phyloP scores from a whole-genome alignment of 2,329 filamentous ascomycete genomes.

The Colletotrichum euphorbiae region DNA sequence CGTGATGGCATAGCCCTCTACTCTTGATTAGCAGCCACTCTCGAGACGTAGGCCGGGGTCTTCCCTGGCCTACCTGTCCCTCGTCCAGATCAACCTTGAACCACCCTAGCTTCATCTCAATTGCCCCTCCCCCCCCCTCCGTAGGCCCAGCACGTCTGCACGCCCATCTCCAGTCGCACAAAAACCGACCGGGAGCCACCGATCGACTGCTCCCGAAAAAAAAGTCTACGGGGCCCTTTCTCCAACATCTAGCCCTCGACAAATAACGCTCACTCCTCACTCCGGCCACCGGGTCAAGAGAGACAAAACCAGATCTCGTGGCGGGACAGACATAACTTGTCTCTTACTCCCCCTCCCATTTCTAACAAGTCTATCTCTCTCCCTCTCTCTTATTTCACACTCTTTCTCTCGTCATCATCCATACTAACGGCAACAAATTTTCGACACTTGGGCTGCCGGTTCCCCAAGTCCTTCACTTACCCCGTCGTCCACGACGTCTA shows the following conservation, averaged over 20 bases:
- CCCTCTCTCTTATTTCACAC: constrained; percentile 27
- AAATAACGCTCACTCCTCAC: constrained; percentile 41
- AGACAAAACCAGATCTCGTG: constrained; percentile 28
- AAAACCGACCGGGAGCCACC: constrained; percentile 59
- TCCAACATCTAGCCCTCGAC: constrained; percentile 42
- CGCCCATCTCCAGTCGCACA: constrained; percentile 56
- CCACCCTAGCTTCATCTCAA: constrained; percentile 58
- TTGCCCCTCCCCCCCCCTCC: constrained; percentile 54
- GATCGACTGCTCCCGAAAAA: constrained; percentile 48
- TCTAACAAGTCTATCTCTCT: background rate
- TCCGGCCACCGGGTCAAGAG: constrained; percentile 31
- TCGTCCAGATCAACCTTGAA: constrained; percentile 52
- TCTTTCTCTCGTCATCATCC: background rate
- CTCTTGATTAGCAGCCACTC: constrained; percentile 55
- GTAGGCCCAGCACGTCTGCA: constrained; percentile 43
- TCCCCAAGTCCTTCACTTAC: constrained; percentile 7
- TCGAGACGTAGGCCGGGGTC: constrained; percentile 51
- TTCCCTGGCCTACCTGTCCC: constrained; percentile 50
- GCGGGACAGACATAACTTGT: constrained; percentile 32
- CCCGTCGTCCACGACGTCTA: background rate
- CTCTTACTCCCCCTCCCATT: constrained; percentile 40
- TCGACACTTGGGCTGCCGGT: constrained; percentile 10
- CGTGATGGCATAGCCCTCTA: constrained; percentile 49
- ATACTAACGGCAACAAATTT: background rate
- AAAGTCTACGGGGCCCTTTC: constrained; percentile 46